phyloP scores from a whole-genome alignment of 345 rosid genomes.

The Cardiospermum halicacabum region DNA sequence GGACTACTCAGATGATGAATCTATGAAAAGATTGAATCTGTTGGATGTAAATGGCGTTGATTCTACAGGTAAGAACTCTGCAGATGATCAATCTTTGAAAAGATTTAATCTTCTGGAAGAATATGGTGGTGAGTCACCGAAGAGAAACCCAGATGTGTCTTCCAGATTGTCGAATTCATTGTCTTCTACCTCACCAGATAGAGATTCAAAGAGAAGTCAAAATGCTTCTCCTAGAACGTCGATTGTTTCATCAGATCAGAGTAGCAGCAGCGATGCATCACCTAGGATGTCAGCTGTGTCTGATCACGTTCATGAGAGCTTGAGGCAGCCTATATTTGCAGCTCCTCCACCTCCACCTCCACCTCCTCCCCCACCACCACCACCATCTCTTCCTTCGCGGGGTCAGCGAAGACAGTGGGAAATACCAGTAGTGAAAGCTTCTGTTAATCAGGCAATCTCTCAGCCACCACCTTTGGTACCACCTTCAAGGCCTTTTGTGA shows the following conservation, averaged over 20 bases:
- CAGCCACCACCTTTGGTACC: constrained; percentile 57
- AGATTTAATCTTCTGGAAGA: too few species aligned
- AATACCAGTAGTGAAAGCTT: constrained; percentile 29
- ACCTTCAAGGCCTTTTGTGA: constrained; percentile 62
- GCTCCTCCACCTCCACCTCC: constrained; percentile 26
- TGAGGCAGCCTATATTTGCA: constrained; percentile 28
- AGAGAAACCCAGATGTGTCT: constrained; percentile 8
- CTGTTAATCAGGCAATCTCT: constrained; percentile 33
- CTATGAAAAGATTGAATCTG: not conserved
- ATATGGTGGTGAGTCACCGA: not conserved
- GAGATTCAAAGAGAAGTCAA: constrained; percentile 28
- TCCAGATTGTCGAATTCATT: constrained; percentile 27
- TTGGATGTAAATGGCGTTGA: not conserved
- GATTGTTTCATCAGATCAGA: constrained; percentile 14
- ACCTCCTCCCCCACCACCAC: constrained; percentile 39
- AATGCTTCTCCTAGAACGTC: constrained; percentile 23
- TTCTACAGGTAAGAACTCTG: too few species aligned
- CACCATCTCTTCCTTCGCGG: constrained; percentile 36
- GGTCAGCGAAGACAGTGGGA: constrained; percentile 30
- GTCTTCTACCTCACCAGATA: constrained; percentile 36
- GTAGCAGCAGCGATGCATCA: constrained; percentile 33
- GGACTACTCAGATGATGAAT: constrained; percentile 5
- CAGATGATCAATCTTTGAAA: too few species aligned
- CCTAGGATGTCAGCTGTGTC: constrained; percentile 25
- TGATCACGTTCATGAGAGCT: constrained; percentile 23